phyloP scores from a whole-genome alignment of 2,329 filamentous ascomycete genomes.

The Alternaria sp. region DNA sequence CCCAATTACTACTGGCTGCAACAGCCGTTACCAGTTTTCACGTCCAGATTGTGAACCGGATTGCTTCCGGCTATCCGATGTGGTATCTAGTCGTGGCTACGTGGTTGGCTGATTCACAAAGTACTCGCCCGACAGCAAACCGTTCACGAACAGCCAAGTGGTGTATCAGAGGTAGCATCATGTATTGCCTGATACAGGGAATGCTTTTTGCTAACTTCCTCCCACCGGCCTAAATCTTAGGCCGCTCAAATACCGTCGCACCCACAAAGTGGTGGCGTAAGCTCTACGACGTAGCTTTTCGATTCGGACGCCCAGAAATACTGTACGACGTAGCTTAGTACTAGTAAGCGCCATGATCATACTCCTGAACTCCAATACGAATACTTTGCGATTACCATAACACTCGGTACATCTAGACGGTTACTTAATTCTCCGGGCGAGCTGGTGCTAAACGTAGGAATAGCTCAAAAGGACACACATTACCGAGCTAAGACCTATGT shows the following conservation, averaged over 20 bases:
- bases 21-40: slow-evolving; percentile 83
- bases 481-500: neutral
- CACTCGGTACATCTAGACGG: neutral
- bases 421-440: neutral
- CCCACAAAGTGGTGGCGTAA: neutral
- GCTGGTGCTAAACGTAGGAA: neutral
- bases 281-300: neutral
- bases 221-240: slow-evolving; percentile 73
- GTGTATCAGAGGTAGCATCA: slow-evolving; percentile 63
- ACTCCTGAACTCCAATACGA: neutral
- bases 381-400: neutral
- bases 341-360: neutral
- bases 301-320: neutral
- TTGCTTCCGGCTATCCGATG: slow-evolving; percentile 85
- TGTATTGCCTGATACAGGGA: slow-evolving; percentile 84
- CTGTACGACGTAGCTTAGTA: neutral
- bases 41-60: slow-evolving; percentile 89
- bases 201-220: slow-evolving; percentile 88
- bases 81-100: slow-evolving; percentile 84
- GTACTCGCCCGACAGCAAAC: neutral
- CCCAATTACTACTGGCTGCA: slow-evolving; percentile 74
- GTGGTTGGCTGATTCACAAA: slow-evolving; percentile 22
- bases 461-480: neutral
- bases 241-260: neutral
- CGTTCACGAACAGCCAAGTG: slow-evolving; percentile 14